Percentiles rank a stretch among this genome's conserved stretches.
These are phyloP conservation scores for Blastobotrys ciferrii DNA, from an alignment of 1,139 yeast genomes.

Conservation along the genomic window DNA sequence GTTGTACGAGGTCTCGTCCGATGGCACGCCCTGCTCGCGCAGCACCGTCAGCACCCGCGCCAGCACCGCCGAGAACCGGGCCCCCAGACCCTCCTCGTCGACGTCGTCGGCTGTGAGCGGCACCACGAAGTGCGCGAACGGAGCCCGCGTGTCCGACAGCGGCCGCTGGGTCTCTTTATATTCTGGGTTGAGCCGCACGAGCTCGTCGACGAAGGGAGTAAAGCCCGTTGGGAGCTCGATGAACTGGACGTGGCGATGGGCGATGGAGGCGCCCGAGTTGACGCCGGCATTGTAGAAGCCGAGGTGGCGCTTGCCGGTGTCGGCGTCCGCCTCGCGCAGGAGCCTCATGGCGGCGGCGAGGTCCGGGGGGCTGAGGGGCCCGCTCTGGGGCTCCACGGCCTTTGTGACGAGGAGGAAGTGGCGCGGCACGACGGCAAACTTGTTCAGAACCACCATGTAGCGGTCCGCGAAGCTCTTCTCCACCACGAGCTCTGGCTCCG, in stretches of 20 bases:
- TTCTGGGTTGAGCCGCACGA: conserved; percentile 48
- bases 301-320: conserved; percentile 49
- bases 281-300: conserved; percentile 89
- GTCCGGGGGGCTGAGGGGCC: conserved; percentile 70
- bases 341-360: conserved; percentile 57
- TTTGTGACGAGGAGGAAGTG: conserved; percentile 80
- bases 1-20: conserved; percentile 61
- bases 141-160: conserved; percentile 54
- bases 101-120: conserved; percentile 45
- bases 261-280: conserved; percentile 87
- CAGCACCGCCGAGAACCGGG: conserved; percentile 67
- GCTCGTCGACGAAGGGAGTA: conserved; percentile 57
- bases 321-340: conserved; percentile 35
- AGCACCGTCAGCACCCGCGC: conserved; percentile 67
- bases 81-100: conserved; percentile 44
- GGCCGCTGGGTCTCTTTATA: conserved; percentile 50
- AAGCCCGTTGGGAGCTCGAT: conserved; percentile 63
- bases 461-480: conserved; percentile 55
- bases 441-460: conserved; percentile 62
- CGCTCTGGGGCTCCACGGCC: conserved; percentile 64
- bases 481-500: conserved; percentile 74
- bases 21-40: conserved; percentile 34
- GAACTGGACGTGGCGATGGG: conserved; percentile 89
- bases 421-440: conserved; percentile 76
- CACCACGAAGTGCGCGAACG: conserved; percentile 82